These are phyloP conservation scores for Phytophthora constricta DNA, from an alignment of 352 stramenopile genomes.

Conservation along the genomic window DNA sequence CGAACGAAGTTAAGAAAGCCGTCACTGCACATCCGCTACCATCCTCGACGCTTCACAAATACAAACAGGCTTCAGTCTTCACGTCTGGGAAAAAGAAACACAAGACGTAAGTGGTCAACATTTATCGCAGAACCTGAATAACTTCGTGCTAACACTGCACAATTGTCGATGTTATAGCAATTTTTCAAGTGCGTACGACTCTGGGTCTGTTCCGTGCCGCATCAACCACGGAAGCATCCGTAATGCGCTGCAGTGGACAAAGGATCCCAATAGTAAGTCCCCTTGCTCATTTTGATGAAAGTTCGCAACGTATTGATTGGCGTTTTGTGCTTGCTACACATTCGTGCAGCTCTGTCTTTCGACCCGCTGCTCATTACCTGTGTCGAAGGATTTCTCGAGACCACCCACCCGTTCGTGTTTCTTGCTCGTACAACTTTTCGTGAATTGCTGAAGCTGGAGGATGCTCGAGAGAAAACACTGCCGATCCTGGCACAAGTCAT, in stretches of 20 bases:
- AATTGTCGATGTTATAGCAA: conserved; percentile 45
- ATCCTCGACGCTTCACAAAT: conserved; percentile 64
- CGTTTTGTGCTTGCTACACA: background rate
- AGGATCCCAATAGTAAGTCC: conserved; percentile 56
- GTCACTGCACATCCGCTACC: conserved; percentile 45
- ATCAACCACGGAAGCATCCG: conserved; percentile 86
- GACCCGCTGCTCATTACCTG: conserved; percentile 77
- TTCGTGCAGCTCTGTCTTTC: conserved; percentile 53
- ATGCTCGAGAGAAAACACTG: conserved; percentile 66
- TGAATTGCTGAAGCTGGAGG: conserved; percentile 67
- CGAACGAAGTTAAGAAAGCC: conserved; percentile 24
- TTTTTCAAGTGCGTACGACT: conserved; percentile 72
- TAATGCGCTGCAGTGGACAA: conserved; percentile 78
- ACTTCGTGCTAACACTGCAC: conserved; percentile 1
- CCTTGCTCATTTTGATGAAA: background rate
- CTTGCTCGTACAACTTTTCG: conserved; percentile 75
- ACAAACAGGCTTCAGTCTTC: conserved; percentile 82
- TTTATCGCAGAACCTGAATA: background rate
- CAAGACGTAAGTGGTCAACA: conserved; percentile 59
- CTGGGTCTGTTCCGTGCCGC: conserved; percentile 73
- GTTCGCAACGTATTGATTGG: too few species aligned
- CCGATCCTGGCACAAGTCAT: conserved; percentile 69
- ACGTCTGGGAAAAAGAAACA: conserved; percentile 72
- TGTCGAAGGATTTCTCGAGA: conserved; percentile 75
- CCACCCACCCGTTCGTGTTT: conserved; percentile 82